A percentile compares a stretch with the other conserved stretches of the same genome.
Evolutionary conservation across 352 stramenopile species (phyloP).

Genomic region (Salisapilia sapeloensis): DNA sequence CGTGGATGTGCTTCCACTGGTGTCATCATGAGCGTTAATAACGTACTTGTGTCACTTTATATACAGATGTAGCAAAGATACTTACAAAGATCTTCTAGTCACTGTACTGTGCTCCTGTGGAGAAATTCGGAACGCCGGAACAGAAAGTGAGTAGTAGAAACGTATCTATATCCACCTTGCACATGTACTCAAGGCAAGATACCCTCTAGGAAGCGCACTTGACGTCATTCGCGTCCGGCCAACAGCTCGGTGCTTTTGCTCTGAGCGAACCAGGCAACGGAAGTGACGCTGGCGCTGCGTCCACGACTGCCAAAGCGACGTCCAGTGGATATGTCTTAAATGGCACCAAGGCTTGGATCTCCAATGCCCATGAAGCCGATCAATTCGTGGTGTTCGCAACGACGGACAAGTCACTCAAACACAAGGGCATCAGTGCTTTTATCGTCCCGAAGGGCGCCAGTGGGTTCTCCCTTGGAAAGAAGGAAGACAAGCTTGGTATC

Average conservation of each 20-base stretch:
- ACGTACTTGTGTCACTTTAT: conserved; percentile 12
- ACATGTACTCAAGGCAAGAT: not conserved
- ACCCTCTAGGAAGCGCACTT: conserved; percentile 46
- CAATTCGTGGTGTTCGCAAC: conserved; percentile 94
- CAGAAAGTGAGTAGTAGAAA: conserved; percentile 51
- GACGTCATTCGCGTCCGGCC: conserved; percentile 79
- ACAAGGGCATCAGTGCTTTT: conserved; percentile 95
- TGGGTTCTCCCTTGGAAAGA: conserved; percentile 92
- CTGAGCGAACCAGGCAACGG: conserved; percentile 89
- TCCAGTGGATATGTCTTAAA: conserved; percentile 90
- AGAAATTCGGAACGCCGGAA: conserved; percentile 85
- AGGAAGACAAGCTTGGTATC: conserved; percentile 97
- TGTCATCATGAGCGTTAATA: conserved; percentile 94
- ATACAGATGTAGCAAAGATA: conserved; percentile 1
- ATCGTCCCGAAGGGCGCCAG: conserved; percentile 84
- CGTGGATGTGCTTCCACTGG: conserved; percentile 90
- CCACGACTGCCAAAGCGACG: conserved; percentile 76
- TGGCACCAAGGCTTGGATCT: conserved; percentile 96
- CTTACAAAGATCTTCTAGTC: conserved; percentile 46
- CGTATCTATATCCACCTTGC: not conserved
- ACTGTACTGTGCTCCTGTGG: conserved; percentile 89
- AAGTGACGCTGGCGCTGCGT: conserved; percentile 87
- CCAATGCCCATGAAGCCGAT: conserved; percentile 87
- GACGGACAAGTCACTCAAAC: conserved; percentile 90
- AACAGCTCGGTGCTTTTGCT: conserved; percentile 91